Evolutionary conservation across 805 yeast genomes (phyloP).

Genomic region (Wickerhamiella slavikovae): DNA sequence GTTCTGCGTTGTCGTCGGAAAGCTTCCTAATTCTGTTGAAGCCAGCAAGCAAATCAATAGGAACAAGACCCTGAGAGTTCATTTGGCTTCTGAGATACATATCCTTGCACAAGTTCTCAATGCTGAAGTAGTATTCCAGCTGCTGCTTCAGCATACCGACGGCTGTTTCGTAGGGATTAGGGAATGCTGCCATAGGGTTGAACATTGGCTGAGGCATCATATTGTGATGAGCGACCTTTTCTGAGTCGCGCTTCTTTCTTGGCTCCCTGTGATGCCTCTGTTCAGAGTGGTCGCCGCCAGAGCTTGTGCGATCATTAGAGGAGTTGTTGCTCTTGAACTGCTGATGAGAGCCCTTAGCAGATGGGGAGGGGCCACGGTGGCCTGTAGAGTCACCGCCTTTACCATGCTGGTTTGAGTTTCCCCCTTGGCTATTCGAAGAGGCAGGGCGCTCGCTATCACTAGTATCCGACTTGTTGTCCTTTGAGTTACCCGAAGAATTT

Average conservation of each 20-base stretch:
- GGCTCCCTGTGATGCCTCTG: slow-evolving; percentile 3
- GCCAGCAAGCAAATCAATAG: slow-evolving; percentile 36
- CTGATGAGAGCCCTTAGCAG: too few relatives aligned
- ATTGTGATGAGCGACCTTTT: slow-evolving; percentile 4
- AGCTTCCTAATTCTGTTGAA: slow-evolving; percentile 60
- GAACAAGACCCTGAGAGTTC: slow-evolving; percentile 57
- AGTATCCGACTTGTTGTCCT: not conserved
- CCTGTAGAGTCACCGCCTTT: not conserved
- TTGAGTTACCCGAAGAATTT: not conserved
- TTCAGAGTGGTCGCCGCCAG: too few relatives aligned
- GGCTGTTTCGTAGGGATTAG: slow-evolving; percentile 6
- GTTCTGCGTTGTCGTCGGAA: slow-evolving; percentile 30
- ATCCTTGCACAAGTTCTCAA: slow-evolving; percentile 75
- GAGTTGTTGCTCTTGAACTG: too few relatives aligned
- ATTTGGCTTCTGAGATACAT: slow-evolving; percentile 61
- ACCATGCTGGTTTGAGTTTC: not conserved
- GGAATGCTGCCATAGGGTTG: slow-evolving; percentile 1
- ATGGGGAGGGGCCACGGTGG: too few relatives aligned
- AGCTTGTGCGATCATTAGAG: too few relatives aligned
- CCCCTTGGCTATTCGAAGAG: not conserved
- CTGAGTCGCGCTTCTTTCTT: slow-evolving; percentile 4
- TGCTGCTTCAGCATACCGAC: slow-evolving; percentile 28
- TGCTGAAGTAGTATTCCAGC: slow-evolving; percentile 76
- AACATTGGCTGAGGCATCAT: not conserved
- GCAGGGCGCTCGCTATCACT: not conserved